Base-by-base conservation (phyloP, 805 yeast genomes). In the Blastobotrys chiropterorum region DNA sequence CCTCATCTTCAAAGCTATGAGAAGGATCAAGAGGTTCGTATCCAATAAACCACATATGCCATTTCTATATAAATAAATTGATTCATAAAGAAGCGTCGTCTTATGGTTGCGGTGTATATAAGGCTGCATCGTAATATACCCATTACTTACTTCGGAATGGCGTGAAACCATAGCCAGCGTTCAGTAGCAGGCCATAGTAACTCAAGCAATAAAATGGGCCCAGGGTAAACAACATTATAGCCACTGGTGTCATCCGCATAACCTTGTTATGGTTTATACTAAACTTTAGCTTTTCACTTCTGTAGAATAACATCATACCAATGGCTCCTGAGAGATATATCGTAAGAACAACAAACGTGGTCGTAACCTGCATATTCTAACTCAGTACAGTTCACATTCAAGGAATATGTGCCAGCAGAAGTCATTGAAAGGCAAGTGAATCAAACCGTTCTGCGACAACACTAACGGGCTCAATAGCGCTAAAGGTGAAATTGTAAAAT, bases 401-500 rank as follows among this genome's bases (percentile, higher is more conserved):
- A 26, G 34, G 8, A 26, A 11, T 26, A 11, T 26, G 34, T 26
- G 5, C 34, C 34, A 26, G 5, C 34, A 26, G 34, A 26, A 26
- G 34, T 26, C 11, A 26, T 26, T 6, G 34, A 26, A 26, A 26
- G 34, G 34, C 34, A 26, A 26, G 34, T 26, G 34, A 6, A 26
- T 11, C 11, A 11, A 11, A 6, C 8, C 34, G 11, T 6, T 6
- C 5, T 26, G 16, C 17, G 16, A 31, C 21, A 14, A 21, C 15
- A 6, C 31, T 15, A 16, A 34, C 52, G 46, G 40, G 46, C 46
- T 17, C 34, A 26, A 26, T 14, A 56, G 59, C 46, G 62, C 58
- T 8, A 46, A 53, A 22, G 58, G 57, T 6, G 53, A 55, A 19
- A 44, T 59, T 50, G 57, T 57, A 49, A 43, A 53, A n/a, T 40